Percentiles rank a stretch among this genome's conserved stretches.
Conservation (phyloP, 1,284 basidiomycete genomes). For the Ceratobasidium sp. region DNA sequence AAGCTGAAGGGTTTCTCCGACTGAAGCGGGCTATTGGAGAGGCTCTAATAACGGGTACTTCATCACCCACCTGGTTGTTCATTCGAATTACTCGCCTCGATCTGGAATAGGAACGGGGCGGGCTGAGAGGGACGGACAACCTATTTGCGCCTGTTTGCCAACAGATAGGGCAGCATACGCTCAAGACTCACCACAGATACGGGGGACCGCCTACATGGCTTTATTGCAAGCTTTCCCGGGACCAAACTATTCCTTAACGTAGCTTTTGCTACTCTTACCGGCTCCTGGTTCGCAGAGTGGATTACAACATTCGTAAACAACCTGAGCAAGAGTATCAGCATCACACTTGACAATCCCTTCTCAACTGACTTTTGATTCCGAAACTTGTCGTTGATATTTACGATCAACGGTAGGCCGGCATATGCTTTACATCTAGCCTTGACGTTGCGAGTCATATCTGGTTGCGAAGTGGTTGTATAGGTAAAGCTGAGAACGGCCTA, state of each 20-base stretch:
- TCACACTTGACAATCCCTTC: not conserved
- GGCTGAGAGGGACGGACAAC: conserved; percentile 76
- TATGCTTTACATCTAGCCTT: conserved; percentile 63
- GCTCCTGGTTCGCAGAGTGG: conserved; percentile 77
- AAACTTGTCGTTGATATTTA: conserved; percentile 90
- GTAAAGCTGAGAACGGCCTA: conserved; percentile 21
- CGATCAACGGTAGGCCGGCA: conserved; percentile 75
- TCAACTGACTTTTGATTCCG: conserved; percentile 70
- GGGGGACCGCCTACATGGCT: conserved; percentile 19
- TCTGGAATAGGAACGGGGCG: conserved; percentile 77
- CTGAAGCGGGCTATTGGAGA: conserved; percentile 55
- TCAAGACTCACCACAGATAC: conserved; percentile 31
- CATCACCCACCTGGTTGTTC: conserved; percentile 57
- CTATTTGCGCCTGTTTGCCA: conserved; percentile 58
- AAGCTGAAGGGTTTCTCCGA: conserved; percentile 71
- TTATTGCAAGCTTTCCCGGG: conserved; percentile 19
- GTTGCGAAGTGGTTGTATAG: conserved; percentile 71
- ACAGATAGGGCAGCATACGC: not conserved
- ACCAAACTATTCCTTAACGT: conserved; percentile 61
- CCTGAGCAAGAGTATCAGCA: conserved; percentile 59
- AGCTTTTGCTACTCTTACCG: conserved; percentile 74
- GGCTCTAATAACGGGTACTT: not conserved
- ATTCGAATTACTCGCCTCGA: conserved; percentile 66
- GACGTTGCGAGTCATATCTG: conserved; percentile 66
- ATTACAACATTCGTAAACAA: conserved; percentile 85